Conservation (phyloP, 768 basidiomycete genomes). For the Ramaria rubella region DNA sequence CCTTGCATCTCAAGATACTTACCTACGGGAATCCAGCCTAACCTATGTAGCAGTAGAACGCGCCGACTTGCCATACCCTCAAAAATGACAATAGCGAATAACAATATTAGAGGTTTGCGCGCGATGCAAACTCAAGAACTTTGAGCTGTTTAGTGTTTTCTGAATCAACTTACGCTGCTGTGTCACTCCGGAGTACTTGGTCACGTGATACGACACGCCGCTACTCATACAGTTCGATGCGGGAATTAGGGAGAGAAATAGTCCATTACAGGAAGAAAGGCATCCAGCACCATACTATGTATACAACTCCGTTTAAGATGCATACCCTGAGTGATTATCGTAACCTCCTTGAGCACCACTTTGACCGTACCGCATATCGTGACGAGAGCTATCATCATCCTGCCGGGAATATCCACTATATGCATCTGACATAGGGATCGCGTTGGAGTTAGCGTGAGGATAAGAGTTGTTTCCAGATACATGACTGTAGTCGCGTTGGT, state of each 20-base stretch:
- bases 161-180: too few species aligned
- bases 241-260: not conserved
- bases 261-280: not conserved
- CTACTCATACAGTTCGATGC: not conserved
- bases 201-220: not conserved
- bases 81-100: too few species aligned
- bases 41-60: not conserved
- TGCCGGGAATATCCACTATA: constrained; percentile 1
- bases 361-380: not conserved
- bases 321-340: not conserved
- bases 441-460: not conserved
- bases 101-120: too few species aligned
- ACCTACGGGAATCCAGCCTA: constrained; percentile 3
- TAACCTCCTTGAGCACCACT: not conserved
- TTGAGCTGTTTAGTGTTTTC: too few species aligned
- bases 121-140: too few species aligned
- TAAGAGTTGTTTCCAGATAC: not conserved
- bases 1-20: not conserved
- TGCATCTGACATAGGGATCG: not conserved
- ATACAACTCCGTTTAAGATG: not conserved
- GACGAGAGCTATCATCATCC: not conserved
- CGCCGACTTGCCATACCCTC: not conserved
- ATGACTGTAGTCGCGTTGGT: not conserved
- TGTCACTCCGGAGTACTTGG: not conserved
- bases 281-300: not conserved